Conservation (phyloP, 495 filamentous ascomycete genomes). For the Aspergillus carlsbadensis region DNA sequence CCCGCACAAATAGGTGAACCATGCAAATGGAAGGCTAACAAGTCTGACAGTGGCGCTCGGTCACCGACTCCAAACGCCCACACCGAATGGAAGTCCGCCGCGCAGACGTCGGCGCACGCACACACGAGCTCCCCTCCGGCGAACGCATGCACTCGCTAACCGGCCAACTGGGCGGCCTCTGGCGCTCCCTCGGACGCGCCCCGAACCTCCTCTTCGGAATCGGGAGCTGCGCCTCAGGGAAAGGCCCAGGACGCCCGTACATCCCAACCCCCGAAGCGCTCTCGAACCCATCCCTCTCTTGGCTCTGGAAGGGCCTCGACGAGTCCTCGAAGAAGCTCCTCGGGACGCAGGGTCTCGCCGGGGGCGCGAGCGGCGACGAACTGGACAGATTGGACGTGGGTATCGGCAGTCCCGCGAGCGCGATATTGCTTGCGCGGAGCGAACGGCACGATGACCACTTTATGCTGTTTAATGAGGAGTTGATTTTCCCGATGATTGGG, state of each 20-base stretch:
- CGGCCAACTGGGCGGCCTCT: not conserved
- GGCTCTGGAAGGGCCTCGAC: not conserved
- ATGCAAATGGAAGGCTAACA: not conserved
- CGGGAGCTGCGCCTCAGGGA: not conserved
- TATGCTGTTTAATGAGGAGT: conserved; percentile 31
- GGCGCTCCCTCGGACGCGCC: not conserved
- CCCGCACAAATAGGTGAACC: not conserved
- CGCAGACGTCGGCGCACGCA: not conserved
- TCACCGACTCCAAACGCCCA: not conserved
- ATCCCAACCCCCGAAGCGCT: not conserved
- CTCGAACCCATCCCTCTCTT: too few relatives aligned
- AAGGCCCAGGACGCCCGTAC: not conserved
- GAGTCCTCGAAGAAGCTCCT: not conserved
- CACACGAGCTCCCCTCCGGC: not conserved
- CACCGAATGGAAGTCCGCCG: not conserved
- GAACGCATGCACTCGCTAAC: not conserved
- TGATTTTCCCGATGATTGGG: conserved; percentile 28
- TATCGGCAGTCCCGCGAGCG: conserved; percentile 24
- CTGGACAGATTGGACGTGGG: conserved; percentile 29
- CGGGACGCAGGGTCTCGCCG: not conserved
- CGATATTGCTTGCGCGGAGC: conserved; percentile 27
- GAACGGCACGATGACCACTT: conserved; percentile 28
- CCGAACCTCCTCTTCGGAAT: not conserved
- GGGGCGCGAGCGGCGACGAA: conserved; percentile 22
- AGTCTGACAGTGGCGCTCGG: not conserved